Percentiles rank a stretch among this genome's conserved stretches.
These are phyloP conservation scores for Cucumis cinereus DNA, from an alignment of 306 rosid species.

Conservation along the genomic window DNA sequence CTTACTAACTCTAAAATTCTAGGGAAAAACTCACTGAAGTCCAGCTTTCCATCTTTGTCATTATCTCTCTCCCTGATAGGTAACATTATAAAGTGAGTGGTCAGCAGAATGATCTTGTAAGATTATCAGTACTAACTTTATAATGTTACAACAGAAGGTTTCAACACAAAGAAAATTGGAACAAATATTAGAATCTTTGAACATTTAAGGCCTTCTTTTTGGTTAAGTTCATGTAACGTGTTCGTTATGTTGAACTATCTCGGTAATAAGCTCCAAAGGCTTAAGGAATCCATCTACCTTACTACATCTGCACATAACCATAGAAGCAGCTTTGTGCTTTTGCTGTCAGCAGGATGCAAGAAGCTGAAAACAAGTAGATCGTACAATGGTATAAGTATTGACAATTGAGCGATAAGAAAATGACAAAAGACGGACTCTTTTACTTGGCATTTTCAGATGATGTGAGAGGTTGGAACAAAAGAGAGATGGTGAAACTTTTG, in stretches of 20 bases:
- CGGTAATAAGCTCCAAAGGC: background rate
- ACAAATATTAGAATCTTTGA: background rate
- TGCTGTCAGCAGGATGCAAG: slow-evolving; percentile 86
- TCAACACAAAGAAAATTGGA: background rate
- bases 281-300: slow-evolving; percentile 31
- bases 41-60: slow-evolving; percentile 68
- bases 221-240: background rate
- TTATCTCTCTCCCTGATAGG: slow-evolving; percentile 66
- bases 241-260: background rate
- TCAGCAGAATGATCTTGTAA: background rate
- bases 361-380: slow-evolving; percentile 31
- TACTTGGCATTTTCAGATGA: background rate
- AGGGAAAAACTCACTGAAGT: slow-evolving; percentile 78
- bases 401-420: slow-evolving; percentile 5
- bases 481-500: background rate
- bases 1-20: slow-evolving; percentile 89
- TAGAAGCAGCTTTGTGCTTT: slow-evolving; percentile 50
- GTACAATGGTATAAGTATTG: background rate
- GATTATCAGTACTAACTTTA: background rate
- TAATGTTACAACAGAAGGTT: background rate
- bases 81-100: slow-evolving; percentile 14
- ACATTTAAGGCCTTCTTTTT: background rate
- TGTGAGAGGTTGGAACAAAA: slow-evolving; percentile 12
- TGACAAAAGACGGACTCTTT: background rate
- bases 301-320: slow-evolving; percentile 94